Percentiles rank a stretch among this genome's conserved stretches.
phyloP scores from a whole-genome alignment of 1,284 basidiomycete species.

The Malassezia sp. region DNA sequence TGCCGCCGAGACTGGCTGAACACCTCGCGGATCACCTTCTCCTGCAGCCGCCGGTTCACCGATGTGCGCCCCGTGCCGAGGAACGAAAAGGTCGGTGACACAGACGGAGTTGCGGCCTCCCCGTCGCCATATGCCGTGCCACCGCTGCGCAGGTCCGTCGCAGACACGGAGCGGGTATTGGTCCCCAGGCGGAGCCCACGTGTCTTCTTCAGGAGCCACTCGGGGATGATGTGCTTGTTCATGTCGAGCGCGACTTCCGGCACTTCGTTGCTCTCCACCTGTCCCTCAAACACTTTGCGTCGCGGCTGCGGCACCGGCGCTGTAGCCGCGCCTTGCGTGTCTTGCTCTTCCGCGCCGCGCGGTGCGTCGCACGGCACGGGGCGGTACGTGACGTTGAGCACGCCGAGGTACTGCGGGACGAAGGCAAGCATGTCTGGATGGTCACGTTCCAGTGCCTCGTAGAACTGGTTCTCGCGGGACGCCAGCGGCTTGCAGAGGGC shows the following conservation, averaged over 20 bases:
- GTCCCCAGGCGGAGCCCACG: background rate
- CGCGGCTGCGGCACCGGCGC: slow-evolving; percentile 12
- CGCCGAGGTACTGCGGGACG: slow-evolving; percentile 90
- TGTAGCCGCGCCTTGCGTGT: background rate
- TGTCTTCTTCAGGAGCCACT: slow-evolving; percentile 59
- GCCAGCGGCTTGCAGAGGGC: slow-evolving; percentile 99
- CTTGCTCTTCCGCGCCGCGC: background rate
- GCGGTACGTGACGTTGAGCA: slow-evolving; percentile 87
- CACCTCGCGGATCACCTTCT: slow-evolving; percentile 43
- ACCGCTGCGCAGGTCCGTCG: background rate
- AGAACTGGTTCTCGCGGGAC: slow-evolving; percentile 91
- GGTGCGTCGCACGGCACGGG: slow-evolving; percentile 20
- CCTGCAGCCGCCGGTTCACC: slow-evolving; percentile 43
- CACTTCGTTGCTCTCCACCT: slow-evolving; percentile 44
- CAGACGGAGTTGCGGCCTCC: background rate
- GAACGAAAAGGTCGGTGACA: slow-evolving; percentile 15
- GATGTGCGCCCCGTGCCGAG: slow-evolving; percentile 38
- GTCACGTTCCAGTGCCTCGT: slow-evolving; percentile 86
- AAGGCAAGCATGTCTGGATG: slow-evolving; percentile 81
- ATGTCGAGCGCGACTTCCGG: slow-evolving; percentile 73
- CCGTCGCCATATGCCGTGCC: background rate
- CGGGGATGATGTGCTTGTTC: slow-evolving; percentile 88
- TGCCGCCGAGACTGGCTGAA: slow-evolving; percentile 31
- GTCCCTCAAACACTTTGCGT: slow-evolving; percentile 40
- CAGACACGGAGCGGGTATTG: background rate